Evolutionary conservation across 2,329 filamentous ascomycete genomes (phyloP).

Genomic region (Aspergillus transmontanensis): DNA sequence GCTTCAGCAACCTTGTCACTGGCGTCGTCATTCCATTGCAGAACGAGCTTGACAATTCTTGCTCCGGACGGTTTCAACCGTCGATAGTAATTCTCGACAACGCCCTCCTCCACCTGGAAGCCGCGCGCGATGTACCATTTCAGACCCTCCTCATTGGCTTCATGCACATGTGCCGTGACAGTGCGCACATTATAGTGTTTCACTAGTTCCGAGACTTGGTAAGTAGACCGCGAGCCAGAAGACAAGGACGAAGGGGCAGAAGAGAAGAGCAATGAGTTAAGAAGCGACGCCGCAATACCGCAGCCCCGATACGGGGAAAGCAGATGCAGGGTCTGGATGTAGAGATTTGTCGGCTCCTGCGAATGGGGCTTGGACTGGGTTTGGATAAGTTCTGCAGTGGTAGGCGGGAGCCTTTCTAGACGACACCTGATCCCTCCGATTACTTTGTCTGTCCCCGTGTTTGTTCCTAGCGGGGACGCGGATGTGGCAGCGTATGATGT

Average conservation of each 20-base stretch:
- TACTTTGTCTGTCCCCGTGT: conserved; percentile 43
- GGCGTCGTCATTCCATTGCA: conserved; percentile 33
- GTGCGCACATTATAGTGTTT: conserved; percentile 53
- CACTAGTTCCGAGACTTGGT: conserved; percentile 40
- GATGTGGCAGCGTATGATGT: conserved; percentile 14
- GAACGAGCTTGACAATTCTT: conserved; percentile 49
- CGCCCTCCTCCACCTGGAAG: conserved; percentile 53
- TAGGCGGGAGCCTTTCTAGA: conserved; percentile 39
- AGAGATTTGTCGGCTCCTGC: conserved; percentile 49
- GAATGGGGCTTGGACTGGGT: conserved; percentile 4
- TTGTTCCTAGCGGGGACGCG: conserved; percentile 16
- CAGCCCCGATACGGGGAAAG: conserved; percentile 61
- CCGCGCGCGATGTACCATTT: conserved; percentile 63
- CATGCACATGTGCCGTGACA: conserved; percentile 67
- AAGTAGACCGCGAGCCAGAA: conserved; percentile 11
- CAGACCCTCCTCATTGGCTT: conserved; percentile 61
- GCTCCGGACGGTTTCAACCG: conserved; percentile 60
- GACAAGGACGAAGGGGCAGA: conserved; percentile 8
- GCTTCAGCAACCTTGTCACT: background rate
- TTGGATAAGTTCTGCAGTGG: conserved; percentile 13
- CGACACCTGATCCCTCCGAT: conserved; percentile 54
- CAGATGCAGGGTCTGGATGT: conserved; percentile 63
- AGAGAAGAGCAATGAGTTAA: conserved; percentile 46
- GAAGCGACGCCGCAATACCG: conserved; percentile 59
- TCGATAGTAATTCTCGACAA: conserved; percentile 61